Base-by-base conservation (phyloP, 352 stramenopile species). In the Phytophthora macrochlamydospora region DNA sequence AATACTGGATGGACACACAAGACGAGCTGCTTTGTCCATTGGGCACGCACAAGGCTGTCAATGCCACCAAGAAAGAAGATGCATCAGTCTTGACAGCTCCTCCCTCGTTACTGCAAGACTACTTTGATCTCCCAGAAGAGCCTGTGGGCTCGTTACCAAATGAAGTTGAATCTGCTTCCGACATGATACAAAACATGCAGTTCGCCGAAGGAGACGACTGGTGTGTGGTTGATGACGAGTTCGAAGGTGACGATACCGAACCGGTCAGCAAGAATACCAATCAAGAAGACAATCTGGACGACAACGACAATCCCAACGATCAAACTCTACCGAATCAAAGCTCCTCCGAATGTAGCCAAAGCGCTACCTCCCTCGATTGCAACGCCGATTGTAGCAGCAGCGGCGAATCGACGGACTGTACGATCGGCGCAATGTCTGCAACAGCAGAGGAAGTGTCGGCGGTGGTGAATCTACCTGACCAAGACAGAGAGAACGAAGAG, bases 1-100 rank as follows among this genome's bases (percentile, higher is more conserved):
- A 79, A n/a, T 73, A 78, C 35, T 91, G 82, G 80, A 61, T 82
- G 60, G 80, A 91, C 51, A 73, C 72, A 11, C 83, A 93, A 37
- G 75, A 88, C 35, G 85, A 93, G 33, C 59, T 93, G 44, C 70
- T 93, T 30, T 92, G 83, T 31, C 60, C 65, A 2, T 69, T 75
- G 13, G 78, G 76, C 31, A 94, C 81, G 1, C 87, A 91, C 60
- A 89, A 85, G 60, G 68, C 62, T 4, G 46, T 69, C 11, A 91
- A 90, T 66, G 72, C 70, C 0, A 51, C n/a, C 11, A 44, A 29
- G 0, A 80, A 64, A 11, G 32, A 14, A 35, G 40, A 37, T 9
- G 35, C 48, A 13, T 8, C 35, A 13, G 48, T 32, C 8, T 45
- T 65, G 13, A 33, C 51, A 2, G 31, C 56, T 7, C 56, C 57